Evolutionary conservation across 306 rosid species (phyloP).

Genomic region (Prunus salicina): DNA sequence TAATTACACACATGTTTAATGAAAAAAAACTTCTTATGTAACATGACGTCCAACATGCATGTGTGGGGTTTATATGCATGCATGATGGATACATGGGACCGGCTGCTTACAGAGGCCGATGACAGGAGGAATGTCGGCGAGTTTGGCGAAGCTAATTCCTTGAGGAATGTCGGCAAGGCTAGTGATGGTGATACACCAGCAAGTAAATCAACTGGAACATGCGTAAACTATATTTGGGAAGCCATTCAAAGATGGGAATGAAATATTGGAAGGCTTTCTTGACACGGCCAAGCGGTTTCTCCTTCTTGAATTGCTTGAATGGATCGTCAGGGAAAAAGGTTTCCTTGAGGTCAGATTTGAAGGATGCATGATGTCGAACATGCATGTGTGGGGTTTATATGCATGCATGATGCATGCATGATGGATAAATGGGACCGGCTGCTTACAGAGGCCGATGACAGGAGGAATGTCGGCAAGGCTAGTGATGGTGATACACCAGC

Average conservation of each 20-base stretch:
- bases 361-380: too few relatives aligned
- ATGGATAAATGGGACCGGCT: too few relatives aligned
- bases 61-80: too few relatives aligned
- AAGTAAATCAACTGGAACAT: slow-evolving; percentile 50
- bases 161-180: slow-evolving; percentile 85
- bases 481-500: slow-evolving; percentile 78
- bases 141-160: slow-evolving; percentile 42
- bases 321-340: slow-evolving; percentile 62
- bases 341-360: slow-evolving; percentile 56
- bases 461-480: slow-evolving; percentile 61
- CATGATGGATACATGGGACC: too few relatives aligned
- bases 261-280: slow-evolving; percentile 49
- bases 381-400: too few relatives aligned
- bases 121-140: slow-evolving; percentile 43
- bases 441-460: too few relatives aligned
- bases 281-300: background rate
- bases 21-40: too few relatives aligned
- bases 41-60: too few relatives aligned
- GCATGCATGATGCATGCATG: too few relatives aligned
- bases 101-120: slow-evolving; percentile 68
- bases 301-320: slow-evolving; percentile 39
- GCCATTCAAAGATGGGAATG: slow-evolving; percentile 69
- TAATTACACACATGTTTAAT: too few relatives aligned
- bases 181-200: slow-evolving; percentile 78
- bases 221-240: slow-evolving; percentile 43